Evolutionary conservation across 768 basidiomycete species (phyloP), one percentile per base, ranked within the genome.

Genomic region (Boletus eberwhitei): DNA sequence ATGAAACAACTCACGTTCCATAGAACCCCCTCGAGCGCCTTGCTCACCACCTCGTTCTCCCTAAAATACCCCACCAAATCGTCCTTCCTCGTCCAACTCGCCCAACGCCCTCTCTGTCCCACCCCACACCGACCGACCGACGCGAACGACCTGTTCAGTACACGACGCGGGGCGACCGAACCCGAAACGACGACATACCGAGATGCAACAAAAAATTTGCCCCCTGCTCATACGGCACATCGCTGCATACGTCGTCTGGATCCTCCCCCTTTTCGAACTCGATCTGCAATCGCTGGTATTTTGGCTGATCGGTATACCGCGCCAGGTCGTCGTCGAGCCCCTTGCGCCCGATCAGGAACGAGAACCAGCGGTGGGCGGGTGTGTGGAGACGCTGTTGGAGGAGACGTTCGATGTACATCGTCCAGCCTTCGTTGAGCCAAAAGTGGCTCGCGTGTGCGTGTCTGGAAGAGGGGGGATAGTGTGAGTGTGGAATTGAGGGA

Each of bases 351-450:
- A 90, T 87, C 54, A 91, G 72, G 71, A 78, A 95, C 12, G 84
- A 83, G 65, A 98, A 90, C 17, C 84, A 91, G 39, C 93, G 85
- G 50, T 87, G 84, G 0, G 85, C 83, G 17, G 88, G 83, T 0
- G 87, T 82, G 69, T 93, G 84, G 4, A 93, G 73, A 41, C 75
- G 72, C 54, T 84, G 77, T 45, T 84, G 83, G 49, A 96, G 75
- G 7, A 96, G 72, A 16, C 93, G 85, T 67, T 98, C 95, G 31
- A 90, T 85, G 65, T 94, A 98, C 0, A 90, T 94, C 32, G 95
- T 97, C 88, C 90, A 95, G 26, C 93, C 88, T 74, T 94, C 89
- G 67, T 93, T 93, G 37, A 93, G 81, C 88, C 90, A 92, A 73
- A 91, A 92, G 70, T 90, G 88, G 5, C 80, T 78, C 3, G 87